Evolutionary conservation across 768 basidiomycete genomes (phyloP).

Genomic region (Leccinum rimulosum): DNA sequence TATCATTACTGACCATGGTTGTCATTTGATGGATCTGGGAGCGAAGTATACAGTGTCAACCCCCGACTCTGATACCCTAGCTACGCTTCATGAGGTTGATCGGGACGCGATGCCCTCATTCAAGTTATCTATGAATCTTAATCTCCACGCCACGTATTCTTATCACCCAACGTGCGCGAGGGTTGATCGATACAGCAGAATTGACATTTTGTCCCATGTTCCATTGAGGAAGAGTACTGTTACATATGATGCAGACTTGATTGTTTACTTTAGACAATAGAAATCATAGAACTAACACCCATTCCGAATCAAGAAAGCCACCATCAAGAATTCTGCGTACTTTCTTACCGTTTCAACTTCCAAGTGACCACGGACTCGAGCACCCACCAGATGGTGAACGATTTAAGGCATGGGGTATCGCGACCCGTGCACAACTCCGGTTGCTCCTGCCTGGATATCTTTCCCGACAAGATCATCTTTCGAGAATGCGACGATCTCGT

Average conservation of each 20-base stretch:
- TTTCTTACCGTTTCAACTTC: too few relatives aligned
- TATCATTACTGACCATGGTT: too few relatives aligned
- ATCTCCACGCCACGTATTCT: too few relatives aligned
- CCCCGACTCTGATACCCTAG: too few relatives aligned
- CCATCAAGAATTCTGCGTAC: too few relatives aligned
- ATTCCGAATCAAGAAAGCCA: neutral
- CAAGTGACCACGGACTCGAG: neutral
- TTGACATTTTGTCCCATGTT: neutral
- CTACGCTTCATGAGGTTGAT: too few relatives aligned
- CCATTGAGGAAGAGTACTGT: neutral
- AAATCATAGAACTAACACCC: neutral
- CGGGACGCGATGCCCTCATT: too few relatives aligned
- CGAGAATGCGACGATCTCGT: conserved; percentile 2
- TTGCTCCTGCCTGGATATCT: neutral
- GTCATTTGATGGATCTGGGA: too few relatives aligned
- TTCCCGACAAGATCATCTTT: neutral
- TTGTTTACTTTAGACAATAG: neutral
- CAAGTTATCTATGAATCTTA: too few relatives aligned
- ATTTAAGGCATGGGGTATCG: neutral
- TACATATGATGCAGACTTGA: neutral
- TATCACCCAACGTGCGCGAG: too few relatives aligned
- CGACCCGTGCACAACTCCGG: neutral
- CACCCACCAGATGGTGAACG: neutral
- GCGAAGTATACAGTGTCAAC: too few relatives aligned
- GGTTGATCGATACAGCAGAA: too few relatives aligned